A percentile compares a stretch with the other conserved stretches of the same genome.
phyloP scores from a whole-genome alignment of 2,329 filamentous ascomycete genomes.

The Fusarium haematococcum region DNA sequence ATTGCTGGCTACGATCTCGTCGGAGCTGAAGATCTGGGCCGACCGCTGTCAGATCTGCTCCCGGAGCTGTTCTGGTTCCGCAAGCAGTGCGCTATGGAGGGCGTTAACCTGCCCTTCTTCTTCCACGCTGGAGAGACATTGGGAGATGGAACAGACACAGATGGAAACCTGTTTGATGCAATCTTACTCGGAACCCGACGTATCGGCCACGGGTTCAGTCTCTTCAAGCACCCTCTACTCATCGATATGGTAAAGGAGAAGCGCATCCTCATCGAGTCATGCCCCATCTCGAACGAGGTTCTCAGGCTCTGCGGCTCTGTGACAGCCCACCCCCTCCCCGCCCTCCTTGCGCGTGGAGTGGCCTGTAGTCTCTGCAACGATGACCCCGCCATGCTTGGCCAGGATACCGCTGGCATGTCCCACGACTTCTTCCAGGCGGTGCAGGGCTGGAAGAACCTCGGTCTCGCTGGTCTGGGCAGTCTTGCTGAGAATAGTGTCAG shows the following conservation, averaged over 20 bases:
- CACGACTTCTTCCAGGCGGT: constrained; percentile 96
- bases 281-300: constrained; percentile 91
- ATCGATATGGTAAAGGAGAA: constrained; percentile 91
- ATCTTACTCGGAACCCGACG: constrained; percentile 87
- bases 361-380: constrained; percentile 89
- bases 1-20: constrained; percentile 92
- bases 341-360: constrained; percentile 86
- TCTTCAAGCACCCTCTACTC: constrained; percentile 92
- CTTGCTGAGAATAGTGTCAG: constrained; percentile 93
- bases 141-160: constrained; percentile 77
- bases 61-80: constrained; percentile 95
- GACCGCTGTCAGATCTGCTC: constrained; percentile 79
- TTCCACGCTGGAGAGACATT: constrained; percentile 94
- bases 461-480: constrained; percentile 84
- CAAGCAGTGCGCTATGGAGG: constrained; percentile 82
- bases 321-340: constrained; percentile 83
- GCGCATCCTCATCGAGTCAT: constrained; percentile 88
- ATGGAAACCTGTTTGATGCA: constrained; percentile 89
- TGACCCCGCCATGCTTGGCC: constrained; percentile 88
- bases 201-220: constrained; percentile 88
- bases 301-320: constrained; percentile 82
- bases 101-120: constrained; percentile 90
- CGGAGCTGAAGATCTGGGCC: constrained; percentile 85
- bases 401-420: constrained; percentile 83
- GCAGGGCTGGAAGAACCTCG: constrained; percentile 92